Evolutionary conservation across 2,329 filamentous ascomycete genomes (phyloP), one percentile per base, ranked within the genome.

Genomic region (Beauveria australis): DNA sequence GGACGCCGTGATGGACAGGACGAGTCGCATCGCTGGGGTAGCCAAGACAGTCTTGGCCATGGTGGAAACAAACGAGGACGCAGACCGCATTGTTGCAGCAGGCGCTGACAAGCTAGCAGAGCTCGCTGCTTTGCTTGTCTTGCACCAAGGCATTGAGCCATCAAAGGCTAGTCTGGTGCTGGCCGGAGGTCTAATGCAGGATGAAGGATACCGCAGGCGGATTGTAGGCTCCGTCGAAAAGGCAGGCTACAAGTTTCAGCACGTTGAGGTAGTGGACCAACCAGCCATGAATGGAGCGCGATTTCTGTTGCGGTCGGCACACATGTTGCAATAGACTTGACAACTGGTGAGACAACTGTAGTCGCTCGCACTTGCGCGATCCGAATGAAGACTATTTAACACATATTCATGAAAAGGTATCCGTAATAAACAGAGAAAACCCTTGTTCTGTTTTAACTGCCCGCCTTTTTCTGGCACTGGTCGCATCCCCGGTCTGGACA

Each of bases 161-260:
- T 19, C 63, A 10, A 59, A 28, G 44, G 60, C 63, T 7, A 64
- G 57, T 12, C 55, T 69, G 14, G 59, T 68, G 6, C 58, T 69
- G 9, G 63, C 65, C 2, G 67, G 67, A 7, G 66, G 67, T 14
- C 55, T 69, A 26, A 64, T 66, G 65, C 63, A 65, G 43, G 58
- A 67, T 37, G 43, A 54, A 9, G 28, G 22, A 9, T 66, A 66
- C 54, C 65, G 55, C 60, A 24, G 8, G 18, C 28, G 33, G 19
- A 37, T 66, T 9, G 18, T 64, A 9, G 49, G 58, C 8, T 46
- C 52, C 5, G 41, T 66, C 19, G 49, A 63, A 41, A 48, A 43
- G 28, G 46, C 58, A 52, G 60, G 60, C 37, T 64, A 64, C n/a
- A 24, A n/a, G 30, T 66, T 65, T 53, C 59, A 55, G 30, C 61